These are phyloP conservation scores for Neospermospora avenae DNA, from an alignment of 2,329 filamentous ascomycete genomes.

Conservation along the genomic window DNA sequence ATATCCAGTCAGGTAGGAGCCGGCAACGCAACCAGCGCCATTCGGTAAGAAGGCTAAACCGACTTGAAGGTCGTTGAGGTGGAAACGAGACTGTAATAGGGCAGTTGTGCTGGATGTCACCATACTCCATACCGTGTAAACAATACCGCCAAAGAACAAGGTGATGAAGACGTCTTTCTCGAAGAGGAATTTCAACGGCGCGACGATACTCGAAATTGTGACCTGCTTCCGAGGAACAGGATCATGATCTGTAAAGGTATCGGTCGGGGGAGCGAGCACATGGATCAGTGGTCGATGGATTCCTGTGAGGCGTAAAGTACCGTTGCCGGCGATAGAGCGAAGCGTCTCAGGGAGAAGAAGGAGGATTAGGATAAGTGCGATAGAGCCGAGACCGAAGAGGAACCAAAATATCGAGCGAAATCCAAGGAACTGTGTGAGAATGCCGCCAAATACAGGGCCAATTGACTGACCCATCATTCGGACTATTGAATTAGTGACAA, in stretches of 20 bases:
- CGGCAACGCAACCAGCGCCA: constrained; percentile 41
- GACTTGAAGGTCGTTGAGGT: constrained; percentile 39
- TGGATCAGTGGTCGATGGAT: constrained; percentile 42
- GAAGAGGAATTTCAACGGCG: constrained; percentile 35
- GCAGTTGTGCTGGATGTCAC: constrained; percentile 42
- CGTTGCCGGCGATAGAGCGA: constrained; percentile 40
- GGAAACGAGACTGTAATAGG: constrained; percentile 39
- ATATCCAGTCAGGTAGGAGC: constrained; percentile 40
- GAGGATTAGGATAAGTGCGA: constrained; percentile 39
- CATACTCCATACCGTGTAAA: constrained; percentile 48
- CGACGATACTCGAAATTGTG: constrained; percentile 35
- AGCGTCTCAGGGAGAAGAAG: constrained; percentile 42
- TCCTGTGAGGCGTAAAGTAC: constrained; percentile 38
- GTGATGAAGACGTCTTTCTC: constrained; percentile 38
- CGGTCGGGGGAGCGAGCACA: constrained; percentile 18
- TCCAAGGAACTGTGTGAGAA: constrained; percentile 35
- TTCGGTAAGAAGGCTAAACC: constrained; percentile 43
- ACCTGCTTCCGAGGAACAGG: constrained; percentile 28
- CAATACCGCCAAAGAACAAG: constrained; percentile 42
- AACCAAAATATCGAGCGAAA: constrained; percentile 42
- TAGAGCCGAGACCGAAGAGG: constrained; percentile 37
- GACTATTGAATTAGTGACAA: constrained; percentile 26
- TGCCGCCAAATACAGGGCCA: constrained; percentile 43
- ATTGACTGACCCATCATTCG: constrained; percentile 43
- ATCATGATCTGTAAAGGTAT: neutral